These are phyloP conservation scores for Coemansia sp. DNA, from an alignment of 192 early-diverging fungal species.

Conservation along the genomic window DNA sequence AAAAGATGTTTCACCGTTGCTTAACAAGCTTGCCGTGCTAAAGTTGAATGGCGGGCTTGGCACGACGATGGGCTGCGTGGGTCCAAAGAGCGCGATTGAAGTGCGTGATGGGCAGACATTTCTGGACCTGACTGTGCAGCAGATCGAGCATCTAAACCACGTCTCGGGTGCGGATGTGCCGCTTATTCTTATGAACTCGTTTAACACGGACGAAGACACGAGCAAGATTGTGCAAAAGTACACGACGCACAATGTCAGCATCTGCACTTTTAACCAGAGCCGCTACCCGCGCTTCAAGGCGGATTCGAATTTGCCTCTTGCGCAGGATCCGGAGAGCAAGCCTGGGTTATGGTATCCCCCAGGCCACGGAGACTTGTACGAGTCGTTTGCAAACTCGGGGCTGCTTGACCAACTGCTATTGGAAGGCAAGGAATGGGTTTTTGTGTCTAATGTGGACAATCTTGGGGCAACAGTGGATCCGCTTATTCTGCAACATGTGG, in stretches of 20 bases:
- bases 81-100: constrained; percentile 97
- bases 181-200: constrained; percentile 99
- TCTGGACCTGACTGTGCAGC: constrained; percentile 95
- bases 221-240: constrained; percentile 98
- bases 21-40: constrained; percentile 93
- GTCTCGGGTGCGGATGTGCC: constrained; percentile 88
- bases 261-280: constrained; percentile 97
- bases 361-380: constrained; percentile 98
- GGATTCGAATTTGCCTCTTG: constrained; percentile 85
- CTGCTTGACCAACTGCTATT: constrained; percentile 87
- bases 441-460: constrained; percentile 99
- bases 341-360: constrained; percentile 79
- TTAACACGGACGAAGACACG: constrained; percentile 99
- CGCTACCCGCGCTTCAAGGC: constrained; percentile 91
- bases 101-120: constrained; percentile 98
- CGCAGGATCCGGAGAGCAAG: constrained; percentile 66
- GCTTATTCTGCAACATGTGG: constrained; percentile 89
- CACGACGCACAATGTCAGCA: constrained; percentile 82
- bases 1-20: constrained; percentile 56
- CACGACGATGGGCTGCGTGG: constrained; percentile 99
- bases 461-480: constrained; percentile 96
- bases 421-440: constrained; percentile 98
- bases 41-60: constrained; percentile 99
- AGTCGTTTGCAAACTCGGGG: constrained; percentile 89
- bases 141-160: constrained; percentile 97